Evolutionary conservation across 169 alveolate genomes (phyloP).

Genomic region (Cryptosporidium muris): DNA sequence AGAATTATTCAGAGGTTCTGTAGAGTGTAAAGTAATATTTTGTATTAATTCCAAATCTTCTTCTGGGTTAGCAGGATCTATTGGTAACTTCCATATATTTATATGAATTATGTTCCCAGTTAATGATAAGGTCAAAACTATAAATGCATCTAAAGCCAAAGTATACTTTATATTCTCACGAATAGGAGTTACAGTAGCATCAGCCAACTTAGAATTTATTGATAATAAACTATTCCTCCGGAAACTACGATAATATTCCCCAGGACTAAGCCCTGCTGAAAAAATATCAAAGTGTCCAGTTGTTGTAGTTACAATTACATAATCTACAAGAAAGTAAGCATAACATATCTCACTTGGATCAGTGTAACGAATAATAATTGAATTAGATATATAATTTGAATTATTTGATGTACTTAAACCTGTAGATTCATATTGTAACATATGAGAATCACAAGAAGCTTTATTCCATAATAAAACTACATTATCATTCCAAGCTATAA

Average conservation of each 20-base stretch:
- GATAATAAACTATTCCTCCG: slow-evolving; percentile 2
- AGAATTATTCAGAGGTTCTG: slow-evolving; percentile 8
- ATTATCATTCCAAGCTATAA: slow-evolving; percentile 46
- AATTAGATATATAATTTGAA: slow-evolving; percentile 17
- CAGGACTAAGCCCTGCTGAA: slow-evolving; percentile 26
- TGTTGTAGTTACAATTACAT: slow-evolving; percentile 15
- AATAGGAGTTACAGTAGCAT: slow-evolving; percentile 11
- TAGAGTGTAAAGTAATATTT: slow-evolving; percentile 9
- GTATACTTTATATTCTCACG: not conserved
- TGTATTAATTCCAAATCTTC: slow-evolving; percentile 8
- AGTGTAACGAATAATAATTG: slow-evolving; percentile 9
- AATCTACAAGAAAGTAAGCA: slow-evolving; percentile 20
- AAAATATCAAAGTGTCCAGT: slow-evolving; percentile 32
- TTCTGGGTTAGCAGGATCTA: not conserved
- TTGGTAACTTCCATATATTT: slow-evolving; percentile 2
- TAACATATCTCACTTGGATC: slow-evolving; percentile 2
- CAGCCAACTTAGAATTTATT: slow-evolving; percentile 12
- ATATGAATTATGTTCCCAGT: not conserved
- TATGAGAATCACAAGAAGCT: slow-evolving; percentile 18
- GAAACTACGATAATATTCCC: slow-evolving; percentile 34
- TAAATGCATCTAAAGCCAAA: too few species aligned
- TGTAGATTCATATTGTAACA: slow-evolving; percentile 23
- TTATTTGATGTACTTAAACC: not conserved
- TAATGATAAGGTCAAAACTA: slow-evolving; percentile 8
- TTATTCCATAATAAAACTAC: slow-evolving; percentile 42